A percentile compares a stretch with the other conserved stretches of the same genome.
Conservation (phyloP, 345 rosid species). For the Citrus glauca region DNA sequence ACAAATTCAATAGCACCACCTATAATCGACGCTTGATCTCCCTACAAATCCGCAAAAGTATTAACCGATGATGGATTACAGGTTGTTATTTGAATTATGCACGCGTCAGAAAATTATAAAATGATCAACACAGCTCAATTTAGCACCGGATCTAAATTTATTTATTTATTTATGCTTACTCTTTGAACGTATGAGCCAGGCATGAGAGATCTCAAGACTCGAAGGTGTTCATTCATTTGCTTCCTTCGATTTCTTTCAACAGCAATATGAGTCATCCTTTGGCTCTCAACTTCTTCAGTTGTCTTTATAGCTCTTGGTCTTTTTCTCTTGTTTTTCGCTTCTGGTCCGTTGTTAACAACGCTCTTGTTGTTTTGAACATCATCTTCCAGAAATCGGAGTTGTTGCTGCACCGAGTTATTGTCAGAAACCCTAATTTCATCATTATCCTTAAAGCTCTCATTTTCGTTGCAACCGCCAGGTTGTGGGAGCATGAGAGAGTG, state of each 20-base stretch:
- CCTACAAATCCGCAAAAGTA: slow-evolving; percentile 28
- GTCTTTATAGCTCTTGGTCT: slow-evolving; percentile 74
- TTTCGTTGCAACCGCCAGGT: slow-evolving; percentile 19
- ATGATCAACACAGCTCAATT: too few species aligned
- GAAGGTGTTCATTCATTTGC: slow-evolving; percentile 97
- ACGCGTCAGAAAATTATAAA: too few species aligned
- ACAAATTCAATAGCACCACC: slow-evolving; percentile 97
- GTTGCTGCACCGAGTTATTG: slow-evolving; percentile 15
- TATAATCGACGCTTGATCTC: slow-evolving; percentile 97
- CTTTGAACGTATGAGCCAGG: slow-evolving; percentile 93
- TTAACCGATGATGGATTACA: not conserved
- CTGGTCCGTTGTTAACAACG: slow-evolving; percentile 2
- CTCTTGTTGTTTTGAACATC: slow-evolving; percentile 27
- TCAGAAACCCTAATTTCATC: slow-evolving; percentile 53
- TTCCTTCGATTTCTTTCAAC: slow-evolving; percentile 87
- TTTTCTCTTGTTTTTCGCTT: slow-evolving; percentile 69
- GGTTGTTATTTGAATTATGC: too few species aligned
- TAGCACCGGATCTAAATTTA: too few species aligned
- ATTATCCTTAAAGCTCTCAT: slow-evolving; percentile 29
- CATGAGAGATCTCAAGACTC: slow-evolving; percentile 90
- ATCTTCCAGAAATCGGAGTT: slow-evolving; percentile 46
- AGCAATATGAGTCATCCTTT: slow-evolving; percentile 89
- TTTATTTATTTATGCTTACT: slow-evolving; percentile 29
- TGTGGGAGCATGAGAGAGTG: slow-evolving; percentile 31
- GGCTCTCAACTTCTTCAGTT: slow-evolving; percentile 90